A percentile compares a stretch with the other conserved stretches of the same genome.
Conservation (phyloP, 495 filamentous ascomycete genomes). For the Penicillium macrosclerotiorum region DNA sequence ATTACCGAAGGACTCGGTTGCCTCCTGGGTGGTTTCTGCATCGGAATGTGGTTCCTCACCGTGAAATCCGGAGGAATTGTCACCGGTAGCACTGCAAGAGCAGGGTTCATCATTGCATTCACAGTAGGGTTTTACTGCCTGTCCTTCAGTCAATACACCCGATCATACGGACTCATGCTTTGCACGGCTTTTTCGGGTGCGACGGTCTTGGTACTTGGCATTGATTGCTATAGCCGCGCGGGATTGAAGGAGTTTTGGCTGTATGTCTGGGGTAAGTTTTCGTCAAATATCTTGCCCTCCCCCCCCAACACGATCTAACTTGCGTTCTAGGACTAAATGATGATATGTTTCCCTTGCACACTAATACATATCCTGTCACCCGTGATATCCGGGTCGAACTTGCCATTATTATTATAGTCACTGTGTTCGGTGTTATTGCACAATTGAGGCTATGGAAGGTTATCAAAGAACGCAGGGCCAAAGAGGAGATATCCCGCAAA, state of each 20-base stretch:
- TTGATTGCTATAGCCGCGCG: slow-evolving; percentile 87
- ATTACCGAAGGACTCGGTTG: slow-evolving; percentile 85
- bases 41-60: slow-evolving; percentile 88
- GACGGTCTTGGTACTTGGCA: slow-evolving; percentile 73
- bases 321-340: slow-evolving; percentile 62
- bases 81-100: slow-evolving; percentile 55
- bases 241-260: slow-evolving; percentile 96
- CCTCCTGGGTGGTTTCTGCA: slow-evolving; percentile 80
- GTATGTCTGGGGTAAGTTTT: slow-evolving; percentile 78
- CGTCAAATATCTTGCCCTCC: neutral
- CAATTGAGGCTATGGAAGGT: slow-evolving; percentile 87
- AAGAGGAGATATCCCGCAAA: slow-evolving; percentile 53
- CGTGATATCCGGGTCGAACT: slow-evolving; percentile 84
- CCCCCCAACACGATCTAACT: slow-evolving; percentile 4
- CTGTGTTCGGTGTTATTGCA: slow-evolving; percentile 71
- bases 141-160: slow-evolving; percentile 77
- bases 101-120: slow-evolving; percentile 73
- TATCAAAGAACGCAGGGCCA: slow-evolving; percentile 68
- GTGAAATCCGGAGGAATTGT: slow-evolving; percentile 76
- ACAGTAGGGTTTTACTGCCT: slow-evolving; percentile 63
- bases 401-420: slow-evolving; percentile 72
- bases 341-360: slow-evolving; percentile 71
- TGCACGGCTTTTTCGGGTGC: slow-evolving; percentile 79
- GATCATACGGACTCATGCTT: slow-evolving; percentile 71
- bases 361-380: slow-evolving; percentile 80